Base-by-base conservation (phyloP, 495 filamentous ascomycete species). In the Chaetomium cochliodes region DNA sequence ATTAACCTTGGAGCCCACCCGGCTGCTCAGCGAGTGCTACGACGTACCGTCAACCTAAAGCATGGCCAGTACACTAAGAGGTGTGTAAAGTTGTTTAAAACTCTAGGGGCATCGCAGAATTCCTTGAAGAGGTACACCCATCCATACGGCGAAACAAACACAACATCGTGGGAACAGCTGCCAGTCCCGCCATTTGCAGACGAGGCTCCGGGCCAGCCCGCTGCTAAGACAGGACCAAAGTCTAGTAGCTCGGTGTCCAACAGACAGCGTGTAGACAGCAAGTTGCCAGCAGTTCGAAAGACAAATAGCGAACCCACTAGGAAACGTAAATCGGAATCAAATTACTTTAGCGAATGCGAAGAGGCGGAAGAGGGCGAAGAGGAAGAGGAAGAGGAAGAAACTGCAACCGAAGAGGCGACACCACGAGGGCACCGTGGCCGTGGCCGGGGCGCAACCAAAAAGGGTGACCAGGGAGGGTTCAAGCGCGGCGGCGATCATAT, bases 51-150 rank as follows among this genome's bases (percentile, higher is more conserved):
- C 30, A 60, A 75, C 37, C 30, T 85, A 28, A 72, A 74, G 44
- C 83, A 85, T 64, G 81, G 83, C 18, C 64, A 76, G 22, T 73
- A 76, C 61, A 81, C 82, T 2, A 82, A 77, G 61, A 69, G 78
- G 50, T 81, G 68, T 37, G 79, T 85, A 4, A 74, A 62, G 46
- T 52, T 84, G 11, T 77, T 84, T 49, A 72, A 73, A 60, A 69
- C 60, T 30, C 44, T 83, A 44, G 75, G 68, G 18, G 64, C 70
- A 54, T 66, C 62, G 25, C 76, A 78, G 46, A 72, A 73, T 20
- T 58, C 65, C 13, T 52, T 64, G 7, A 67, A 73, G n/a, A 67
- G 51, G 28, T 70, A 67, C 30, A 58, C 53, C 3, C 69, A 50
- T 41, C 68, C 69, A 1, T 77, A 72, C 52, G 72, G 68, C 15